Conservation (phyloP, 2,329 filamentous ascomycete species). For the Gnomoniopsis smithogilvyi region DNA sequence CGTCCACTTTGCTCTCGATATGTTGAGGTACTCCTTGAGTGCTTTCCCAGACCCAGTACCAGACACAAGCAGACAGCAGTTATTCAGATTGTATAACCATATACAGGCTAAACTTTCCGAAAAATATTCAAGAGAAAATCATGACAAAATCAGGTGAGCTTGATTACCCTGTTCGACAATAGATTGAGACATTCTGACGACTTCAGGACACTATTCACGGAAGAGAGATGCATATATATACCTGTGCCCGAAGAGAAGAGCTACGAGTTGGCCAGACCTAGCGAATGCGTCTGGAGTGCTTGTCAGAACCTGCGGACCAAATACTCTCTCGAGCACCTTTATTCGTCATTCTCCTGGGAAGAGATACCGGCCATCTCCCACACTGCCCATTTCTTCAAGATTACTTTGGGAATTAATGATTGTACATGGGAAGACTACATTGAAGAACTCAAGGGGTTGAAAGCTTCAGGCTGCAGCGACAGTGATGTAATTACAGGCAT, state of each 20-base stretch:
- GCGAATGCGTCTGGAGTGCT: conserved; percentile 15
- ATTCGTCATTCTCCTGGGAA: background rate
- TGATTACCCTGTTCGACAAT: background rate
- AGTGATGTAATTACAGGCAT: background rate
- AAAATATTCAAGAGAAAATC: background rate
- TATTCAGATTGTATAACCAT: conserved; percentile 20
- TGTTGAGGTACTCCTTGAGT: conserved; percentile 15
- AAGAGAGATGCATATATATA: background rate
- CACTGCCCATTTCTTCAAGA: conserved; percentile 10
- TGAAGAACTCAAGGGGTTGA: conserved; percentile 10
- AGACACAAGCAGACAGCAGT: background rate
- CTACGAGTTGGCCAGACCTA: background rate
- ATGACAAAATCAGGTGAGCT: conserved; percentile 1
- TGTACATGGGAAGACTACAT: conserved; percentile 3
- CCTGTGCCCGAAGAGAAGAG: background rate
- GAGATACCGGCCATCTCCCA: background rate
- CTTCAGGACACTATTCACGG: background rate
- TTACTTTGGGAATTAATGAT: conserved; percentile 7
- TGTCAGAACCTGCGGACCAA: conserved; percentile 6
- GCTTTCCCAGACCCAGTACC: background rate
- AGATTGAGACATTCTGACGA: background rate
- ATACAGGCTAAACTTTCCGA: conserved; percentile 17
- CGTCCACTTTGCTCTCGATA: conserved; percentile 19
- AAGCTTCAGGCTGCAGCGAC: background rate
- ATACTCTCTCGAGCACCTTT: background rate